Base-by-base conservation (phyloP, 495 filamentous ascomycete genomes). In the Penicillium manginii region DNA sequence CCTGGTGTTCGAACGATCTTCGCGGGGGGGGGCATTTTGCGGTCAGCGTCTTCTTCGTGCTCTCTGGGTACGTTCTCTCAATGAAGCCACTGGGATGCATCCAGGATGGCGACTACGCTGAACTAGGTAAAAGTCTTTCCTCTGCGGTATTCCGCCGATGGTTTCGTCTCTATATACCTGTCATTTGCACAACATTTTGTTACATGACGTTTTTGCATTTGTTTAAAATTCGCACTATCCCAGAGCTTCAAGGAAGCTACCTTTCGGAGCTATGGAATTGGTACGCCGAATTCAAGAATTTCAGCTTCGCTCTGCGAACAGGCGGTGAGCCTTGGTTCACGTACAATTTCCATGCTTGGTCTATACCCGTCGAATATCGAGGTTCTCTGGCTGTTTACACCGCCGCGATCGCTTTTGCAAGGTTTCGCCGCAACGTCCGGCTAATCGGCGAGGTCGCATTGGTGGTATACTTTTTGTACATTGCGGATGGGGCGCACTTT, bases 171-270 rank as follows among this genome's bases (percentile, higher is more conserved):
- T 76, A 71, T 58, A 55, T 81, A 1, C 79, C 79, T 3, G 63
- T 77, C 19, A 76, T 83, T 32, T 67, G 63, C 57, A 80, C 79
- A 21, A 82, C 73, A 4, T 76, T 86, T 47, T 15, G 76, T 15
- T 81, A 72, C 54, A 72, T 85, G 63, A 77, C 75, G 2, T 73
- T 75, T 4, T 78, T 78, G 74, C 79, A 85, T 54, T 29, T 77
- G 2, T 80, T 86, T 55, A 73, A 76, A 12, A 67, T 79, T 57
- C 74, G 65, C 64, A 73, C 73, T 32, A 63, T 61, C 17, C 70
- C 66, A n/a, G 59, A 72, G 14, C 61, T 70, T 43, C 69, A 77
- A 59, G 15, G 31, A 26, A 26, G 2, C 23, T 26, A 26, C 23
- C 23, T 26, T 26, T 26, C 23, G 23, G 23, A 26, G 23, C 23